Conservation (phyloP, 345 rosid species). For the Stellera chamaejasme region DNA sequence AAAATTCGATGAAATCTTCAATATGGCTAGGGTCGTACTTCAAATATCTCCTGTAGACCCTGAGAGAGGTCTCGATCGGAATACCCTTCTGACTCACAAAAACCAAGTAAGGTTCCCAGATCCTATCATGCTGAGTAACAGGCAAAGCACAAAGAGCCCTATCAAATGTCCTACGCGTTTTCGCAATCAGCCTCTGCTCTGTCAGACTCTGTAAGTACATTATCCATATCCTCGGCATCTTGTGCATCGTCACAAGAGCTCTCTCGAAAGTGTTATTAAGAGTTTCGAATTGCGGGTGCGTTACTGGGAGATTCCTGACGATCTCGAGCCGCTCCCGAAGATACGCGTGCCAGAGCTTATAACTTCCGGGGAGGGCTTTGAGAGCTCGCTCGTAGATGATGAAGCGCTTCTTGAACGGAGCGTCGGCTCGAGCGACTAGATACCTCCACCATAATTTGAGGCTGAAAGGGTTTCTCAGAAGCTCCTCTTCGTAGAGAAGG, state of each 20-base stretch:
- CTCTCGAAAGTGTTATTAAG: slow-evolving; percentile 88
- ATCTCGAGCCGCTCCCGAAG: slow-evolving; percentile 69
- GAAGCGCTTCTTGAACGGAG: slow-evolving; percentile 65
- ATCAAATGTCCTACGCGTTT: slow-evolving; percentile 61
- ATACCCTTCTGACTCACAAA: slow-evolving; percentile 83
- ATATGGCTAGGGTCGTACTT: slow-evolving; percentile 91
- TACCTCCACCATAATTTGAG: slow-evolving; percentile 97
- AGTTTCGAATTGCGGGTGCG: slow-evolving; percentile 59
- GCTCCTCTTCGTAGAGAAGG: slow-evolving; percentile 79
- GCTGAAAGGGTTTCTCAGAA: slow-evolving; percentile 74
- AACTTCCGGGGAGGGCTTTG: slow-evolving; percentile 88
- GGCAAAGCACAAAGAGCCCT: slow-evolving; percentile 88
- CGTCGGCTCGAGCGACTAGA: slow-evolving; percentile 54
- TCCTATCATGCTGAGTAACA: slow-evolving; percentile 85
- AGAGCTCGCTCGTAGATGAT: slow-evolving; percentile 79
- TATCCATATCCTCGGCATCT: slow-evolving; percentile 84
- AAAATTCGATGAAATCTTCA: slow-evolving; percentile 87
- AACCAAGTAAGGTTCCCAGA: slow-evolving; percentile 83
- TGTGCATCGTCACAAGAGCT: slow-evolving; percentile 85
- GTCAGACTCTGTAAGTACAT: slow-evolving; percentile 69
- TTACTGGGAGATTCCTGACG: slow-evolving; percentile 60
- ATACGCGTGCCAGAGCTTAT: slow-evolving; percentile 83
- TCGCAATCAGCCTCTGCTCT: slow-evolving; percentile 45
- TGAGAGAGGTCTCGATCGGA: slow-evolving; percentile 84
- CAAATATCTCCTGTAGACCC: slow-evolving; percentile 90